Conservation (phyloP, 176 grass and related monocot genomes). For the Poa annua region DNA sequence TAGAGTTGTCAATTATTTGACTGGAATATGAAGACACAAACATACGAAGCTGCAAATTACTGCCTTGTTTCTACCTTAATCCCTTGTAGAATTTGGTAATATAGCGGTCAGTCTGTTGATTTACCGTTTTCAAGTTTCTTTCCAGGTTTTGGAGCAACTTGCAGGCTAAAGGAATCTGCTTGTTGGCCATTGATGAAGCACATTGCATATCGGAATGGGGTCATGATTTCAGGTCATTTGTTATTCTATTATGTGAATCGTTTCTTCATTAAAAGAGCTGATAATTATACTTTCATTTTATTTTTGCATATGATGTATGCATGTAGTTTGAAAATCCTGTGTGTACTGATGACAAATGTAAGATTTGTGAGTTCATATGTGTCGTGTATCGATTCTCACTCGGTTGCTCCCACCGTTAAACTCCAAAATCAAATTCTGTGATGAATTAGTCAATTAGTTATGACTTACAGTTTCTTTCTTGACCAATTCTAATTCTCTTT, state of each 20-base stretch:
- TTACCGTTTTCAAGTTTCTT: slow-evolving; percentile 25
- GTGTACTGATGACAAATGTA: not conserved
- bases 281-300: not conserved
- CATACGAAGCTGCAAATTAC: not conserved
- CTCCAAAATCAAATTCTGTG: not conserved
- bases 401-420: not conserved
- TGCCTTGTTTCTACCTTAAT: slow-evolving; percentile 2
- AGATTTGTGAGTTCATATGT: slow-evolving; percentile 22
- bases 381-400: slow-evolving; percentile 1
- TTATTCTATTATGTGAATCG: not conserved
- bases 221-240: slow-evolving; percentile 93
- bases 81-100: not conserved
- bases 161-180: slow-evolving; percentile 67
- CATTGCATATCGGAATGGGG: slow-evolving; percentile 99
- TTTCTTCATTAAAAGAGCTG: not conserved
- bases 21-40: not conserved
- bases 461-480: not conserved
- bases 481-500: slow-evolving; percentile 15
- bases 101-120: slow-evolving; percentile 13
- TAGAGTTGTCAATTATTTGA: slow-evolving; percentile 3
- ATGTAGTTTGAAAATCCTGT: slow-evolving; percentile 24
- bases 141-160: slow-evolving; percentile 92
- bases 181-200: slow-evolving; percentile 90
- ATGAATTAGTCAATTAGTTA: not conserved
- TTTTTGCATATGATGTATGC: slow-evolving; percentile 11